Conservation (phyloP, 139 green algal genomes). For the Chlorella sp. region DNA sequence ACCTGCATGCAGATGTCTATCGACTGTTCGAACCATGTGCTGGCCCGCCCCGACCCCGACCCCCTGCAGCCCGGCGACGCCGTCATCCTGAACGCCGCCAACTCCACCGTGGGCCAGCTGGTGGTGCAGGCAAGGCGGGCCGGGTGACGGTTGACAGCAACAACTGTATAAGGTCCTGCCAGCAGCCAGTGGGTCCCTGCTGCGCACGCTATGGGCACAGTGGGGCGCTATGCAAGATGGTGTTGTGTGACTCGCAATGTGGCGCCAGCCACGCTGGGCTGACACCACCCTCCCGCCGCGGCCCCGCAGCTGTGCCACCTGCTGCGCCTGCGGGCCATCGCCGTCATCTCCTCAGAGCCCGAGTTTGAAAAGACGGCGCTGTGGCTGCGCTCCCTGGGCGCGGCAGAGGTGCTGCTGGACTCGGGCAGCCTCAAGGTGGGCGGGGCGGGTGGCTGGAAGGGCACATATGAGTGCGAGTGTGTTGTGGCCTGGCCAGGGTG, state of each 20-base stretch:
- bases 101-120: conserved; percentile 77
- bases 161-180: no score
- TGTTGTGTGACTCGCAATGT: no score
- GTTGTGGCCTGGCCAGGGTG: neutral
- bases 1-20: no score
- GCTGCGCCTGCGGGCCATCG: conserved; percentile 73
- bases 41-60: neutral
- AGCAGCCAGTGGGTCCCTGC: no score
- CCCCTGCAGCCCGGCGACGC: conserved; percentile 79
- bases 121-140: conserved; percentile 57
- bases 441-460: neutral
- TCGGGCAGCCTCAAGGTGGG: conserved; percentile 64
- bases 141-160: neutral
- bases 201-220: no score
- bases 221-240: no score
- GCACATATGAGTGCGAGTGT: neutral
- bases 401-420: conserved; percentile 75
- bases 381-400: conserved; percentile 75
- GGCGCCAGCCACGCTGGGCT: no score
- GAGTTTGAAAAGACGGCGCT: conserved; percentile 46
- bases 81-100: conserved; percentile 91
- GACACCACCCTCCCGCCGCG: neutral
- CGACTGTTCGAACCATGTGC: no score
- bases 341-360: conserved; percentile 42
- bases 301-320: conserved; percentile 76